phyloP scores from a whole-genome alignment of 2,329 filamentous ascomycete genomes.

The Orbilia ellipsospora region DNA sequence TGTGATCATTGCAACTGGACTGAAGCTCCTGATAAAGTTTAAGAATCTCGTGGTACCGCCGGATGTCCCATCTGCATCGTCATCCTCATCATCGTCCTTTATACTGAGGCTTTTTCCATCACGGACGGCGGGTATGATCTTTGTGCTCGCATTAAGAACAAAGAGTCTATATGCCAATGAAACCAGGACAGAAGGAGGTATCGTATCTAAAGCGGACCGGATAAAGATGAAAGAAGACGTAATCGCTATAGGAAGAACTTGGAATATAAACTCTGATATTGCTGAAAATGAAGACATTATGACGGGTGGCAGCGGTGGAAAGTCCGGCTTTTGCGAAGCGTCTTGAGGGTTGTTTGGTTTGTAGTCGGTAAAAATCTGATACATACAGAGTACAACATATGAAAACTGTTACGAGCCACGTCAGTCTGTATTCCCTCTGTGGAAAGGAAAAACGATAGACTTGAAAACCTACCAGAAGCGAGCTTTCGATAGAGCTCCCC shows the following conservation, averaged over 20 bases:
- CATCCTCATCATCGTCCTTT: slow-evolving; percentile 84
- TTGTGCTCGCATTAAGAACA: slow-evolving; percentile 93
- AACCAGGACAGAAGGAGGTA: slow-evolving; percentile 94
- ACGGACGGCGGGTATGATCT: slow-evolving; percentile 92
- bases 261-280: slow-evolving; percentile 69
- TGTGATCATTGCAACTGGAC: slow-evolving; percentile 90
- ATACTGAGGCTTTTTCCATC: slow-evolving; percentile 82
- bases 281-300: slow-evolving; percentile 99
- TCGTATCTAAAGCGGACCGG: slow-evolving; percentile 90
- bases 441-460: not conserved
- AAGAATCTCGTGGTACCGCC: slow-evolving; percentile 83
- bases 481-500: slow-evolving; percentile 94
- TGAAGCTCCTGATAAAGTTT: slow-evolving; percentile 77
- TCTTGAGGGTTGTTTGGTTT: slow-evolving; percentile 76
- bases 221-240: slow-evolving; percentile 83
- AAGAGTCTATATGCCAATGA: slow-evolving; percentile 92
- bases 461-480: slow-evolving; percentile 70
- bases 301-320: slow-evolving; percentile 94
- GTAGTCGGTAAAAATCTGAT: slow-evolving; percentile 99
- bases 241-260: slow-evolving; percentile 75
- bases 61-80: slow-evolving; percentile 83
- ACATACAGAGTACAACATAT: slow-evolving; percentile 97
- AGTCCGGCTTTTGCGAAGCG: slow-evolving; percentile 76
- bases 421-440: slow-evolving; percentile 22
- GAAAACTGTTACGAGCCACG: slow-evolving; percentile 71